Conservation (phyloP, 176 grass and related monocot species). For the Melocanna baccifera region DNA sequence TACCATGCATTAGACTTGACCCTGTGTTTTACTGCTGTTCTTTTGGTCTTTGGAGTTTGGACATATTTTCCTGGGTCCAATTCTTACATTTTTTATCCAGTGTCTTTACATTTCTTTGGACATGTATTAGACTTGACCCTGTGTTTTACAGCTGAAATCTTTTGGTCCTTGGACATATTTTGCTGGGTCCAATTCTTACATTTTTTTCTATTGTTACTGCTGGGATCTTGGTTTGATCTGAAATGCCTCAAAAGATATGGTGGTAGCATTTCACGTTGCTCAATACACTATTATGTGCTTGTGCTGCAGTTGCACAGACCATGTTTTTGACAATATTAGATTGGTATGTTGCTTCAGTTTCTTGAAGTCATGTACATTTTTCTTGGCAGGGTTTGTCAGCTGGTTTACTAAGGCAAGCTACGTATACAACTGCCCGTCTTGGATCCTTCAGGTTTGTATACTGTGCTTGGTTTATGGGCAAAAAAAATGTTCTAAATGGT, state of each 20-base stretch:
- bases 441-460: constrained; percentile 90
- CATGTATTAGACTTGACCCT: constrained; percentile 1
- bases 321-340: background rate
- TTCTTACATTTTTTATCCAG: background rate
- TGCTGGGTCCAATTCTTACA: background rate
- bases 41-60: background rate
- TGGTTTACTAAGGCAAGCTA: constrained; percentile 92
- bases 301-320: background rate
- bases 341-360: background rate
- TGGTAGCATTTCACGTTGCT: background rate
- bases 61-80: too few species aligned
- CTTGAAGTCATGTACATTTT: constrained; percentile 8
- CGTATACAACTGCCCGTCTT: constrained; percentile 89
- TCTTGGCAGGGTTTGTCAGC: constrained; percentile 80
- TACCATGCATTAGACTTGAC: background rate
- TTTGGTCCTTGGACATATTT: background rate
- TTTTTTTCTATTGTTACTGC: background rate
- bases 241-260: background rate
- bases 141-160: background rate
- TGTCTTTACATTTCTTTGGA: too few species aligned
- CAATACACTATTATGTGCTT: background rate
- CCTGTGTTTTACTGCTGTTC: background rate
- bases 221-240: background rate
- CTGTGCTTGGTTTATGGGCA: background rate
- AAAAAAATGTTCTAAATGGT: background rate